Evolutionary conservation across 75 land plant species (phyloP).

Genomic region (Cupressus sempervirens): DNA sequence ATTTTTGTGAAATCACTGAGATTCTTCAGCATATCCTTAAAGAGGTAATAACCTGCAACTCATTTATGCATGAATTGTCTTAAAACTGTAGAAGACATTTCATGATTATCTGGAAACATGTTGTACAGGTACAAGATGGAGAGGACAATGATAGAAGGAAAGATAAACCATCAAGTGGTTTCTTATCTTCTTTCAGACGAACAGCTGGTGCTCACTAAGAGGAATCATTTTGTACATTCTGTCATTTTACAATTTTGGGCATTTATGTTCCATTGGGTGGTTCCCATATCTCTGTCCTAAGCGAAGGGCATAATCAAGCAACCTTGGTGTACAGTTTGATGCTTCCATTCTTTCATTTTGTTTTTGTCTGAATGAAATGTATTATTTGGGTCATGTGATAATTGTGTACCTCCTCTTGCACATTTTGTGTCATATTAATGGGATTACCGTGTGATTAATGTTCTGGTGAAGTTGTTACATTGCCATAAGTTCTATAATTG

Average conservation of each 20-base stretch:
- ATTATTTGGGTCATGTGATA: not conserved
- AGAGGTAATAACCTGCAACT: slow-evolving; percentile 40
- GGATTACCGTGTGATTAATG: not conserved
- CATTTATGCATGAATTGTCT: not conserved
- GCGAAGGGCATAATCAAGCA: not conserved
- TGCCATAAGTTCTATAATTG: not conserved
- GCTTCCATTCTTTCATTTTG: slow-evolving; percentile 8
- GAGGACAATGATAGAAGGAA: slow-evolving; percentile 16
- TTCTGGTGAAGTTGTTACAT: not conserved
- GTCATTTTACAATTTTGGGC: not conserved
- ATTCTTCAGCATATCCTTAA: slow-evolving; percentile 63
- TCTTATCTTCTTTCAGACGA: slow-evolving; percentile 23
- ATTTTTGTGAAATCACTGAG: slow-evolving; percentile 75
- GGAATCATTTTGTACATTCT: not conserved
- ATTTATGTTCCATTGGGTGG: not conserved
- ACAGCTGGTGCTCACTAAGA: slow-evolving; percentile 12
- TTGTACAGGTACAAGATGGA: slow-evolving; percentile 17
- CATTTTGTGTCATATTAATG: not conserved
- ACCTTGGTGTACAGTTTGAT: not conserved
- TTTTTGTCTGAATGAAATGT: not conserved
- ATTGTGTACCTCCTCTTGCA: not conserved
- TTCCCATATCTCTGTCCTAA: not conserved
- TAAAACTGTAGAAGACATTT: not conserved
- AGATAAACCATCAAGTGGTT: slow-evolving; percentile 16
- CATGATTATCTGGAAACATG: not conserved